Evolutionary conservation across 148 eudicot genomes (phyloP), one percentile per base, ranked within the genome.

Genomic region (Bassia scoparia): DNA sequence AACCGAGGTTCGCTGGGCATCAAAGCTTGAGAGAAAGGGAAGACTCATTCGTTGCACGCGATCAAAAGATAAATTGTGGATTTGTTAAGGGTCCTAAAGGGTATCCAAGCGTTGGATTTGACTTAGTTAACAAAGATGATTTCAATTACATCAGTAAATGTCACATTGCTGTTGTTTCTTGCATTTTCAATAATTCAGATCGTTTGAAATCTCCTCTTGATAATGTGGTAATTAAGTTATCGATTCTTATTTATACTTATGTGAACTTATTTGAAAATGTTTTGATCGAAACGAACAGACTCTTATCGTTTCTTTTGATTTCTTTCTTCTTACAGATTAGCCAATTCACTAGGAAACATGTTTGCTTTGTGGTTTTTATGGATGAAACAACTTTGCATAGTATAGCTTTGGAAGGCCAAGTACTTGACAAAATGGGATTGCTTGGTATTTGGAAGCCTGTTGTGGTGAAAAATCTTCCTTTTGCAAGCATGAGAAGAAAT

Each of bases 101-200:
- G 61, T 82, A 77, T 76, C 79, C 92, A 17, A 81, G 90, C 67
- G 91, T 93, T 50, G 97, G 98, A 73, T 95, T 95, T 89, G 98
- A 91, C 84, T 72, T 95, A 84, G 94, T 83, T 54, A 96, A n/a
- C n/a, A n/a, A 89, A 80, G 93, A 95, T 87, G 98, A 95, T 84
- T 75, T 83, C 71, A 87, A 83, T 81, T 95, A 87, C 79, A 83
- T 88, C 30, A 88, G 88, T 75, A 95, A 80, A 80, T 95, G 98
- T 79, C 98, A 95, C 68, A 89, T 91, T 83, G 98, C 97, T 72
- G 98, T 95, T 44, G 74, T 80, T 66, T 95, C 98, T 68, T 91
- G 97, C 89, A 91, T 95, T 81, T 95, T 95, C 79, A 97, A 96
- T 71, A 91, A 91, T 73, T 91, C 97, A 18, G 98, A 95, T 81